A percentile compares a stretch with the other conserved stretches of the same genome.
These are phyloP conservation scores for Trichoderma pleuroti DNA, from an alignment of 2,329 filamentous ascomycete species.

Conservation along the genomic window DNA sequence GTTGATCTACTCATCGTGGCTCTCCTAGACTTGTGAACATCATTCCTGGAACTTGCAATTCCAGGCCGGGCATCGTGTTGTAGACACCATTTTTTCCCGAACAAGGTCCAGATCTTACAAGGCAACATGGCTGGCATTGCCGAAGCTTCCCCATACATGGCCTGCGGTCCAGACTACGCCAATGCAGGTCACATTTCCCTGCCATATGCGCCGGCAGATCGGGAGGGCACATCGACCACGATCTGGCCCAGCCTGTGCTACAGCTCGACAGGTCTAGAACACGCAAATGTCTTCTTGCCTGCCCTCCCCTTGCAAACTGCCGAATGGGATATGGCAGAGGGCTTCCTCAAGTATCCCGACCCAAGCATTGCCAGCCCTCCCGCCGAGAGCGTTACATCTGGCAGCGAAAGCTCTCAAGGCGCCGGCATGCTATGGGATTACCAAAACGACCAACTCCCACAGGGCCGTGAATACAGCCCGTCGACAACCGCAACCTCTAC, in stretches of 20 bases:
- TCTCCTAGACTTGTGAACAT: not conserved
- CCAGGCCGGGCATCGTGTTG: not conserved
- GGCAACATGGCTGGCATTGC: constrained; percentile 2
- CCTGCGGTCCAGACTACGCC: constrained; percentile 6
- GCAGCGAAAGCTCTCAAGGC: not conserved
- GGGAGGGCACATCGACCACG: constrained; percentile 7
- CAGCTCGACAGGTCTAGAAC: not conserved
- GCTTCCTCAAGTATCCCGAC: constrained; percentile 2
- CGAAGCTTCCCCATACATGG: constrained; percentile 1
- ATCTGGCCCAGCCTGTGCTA: constrained; percentile 1
- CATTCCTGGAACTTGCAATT: not conserved
- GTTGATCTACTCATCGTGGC: not conserved
- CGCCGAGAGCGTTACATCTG: not conserved
- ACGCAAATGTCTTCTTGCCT: not conserved
- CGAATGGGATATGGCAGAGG: constrained; percentile 3
- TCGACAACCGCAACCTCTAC: not conserved
- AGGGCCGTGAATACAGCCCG: not conserved
- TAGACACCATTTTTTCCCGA: not conserved
- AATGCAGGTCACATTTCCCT: constrained; percentile 1
- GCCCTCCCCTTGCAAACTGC: not conserved
- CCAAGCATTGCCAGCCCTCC: not conserved
- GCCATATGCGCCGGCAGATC: constrained; percentile 4
- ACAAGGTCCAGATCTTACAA: not conserved
- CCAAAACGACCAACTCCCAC: not conserved
- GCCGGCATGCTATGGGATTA: constrained; percentile 1